phyloP scores from a whole-genome alignment of 495 filamentous ascomycete species.

The Talaromyces liani region DNA sequence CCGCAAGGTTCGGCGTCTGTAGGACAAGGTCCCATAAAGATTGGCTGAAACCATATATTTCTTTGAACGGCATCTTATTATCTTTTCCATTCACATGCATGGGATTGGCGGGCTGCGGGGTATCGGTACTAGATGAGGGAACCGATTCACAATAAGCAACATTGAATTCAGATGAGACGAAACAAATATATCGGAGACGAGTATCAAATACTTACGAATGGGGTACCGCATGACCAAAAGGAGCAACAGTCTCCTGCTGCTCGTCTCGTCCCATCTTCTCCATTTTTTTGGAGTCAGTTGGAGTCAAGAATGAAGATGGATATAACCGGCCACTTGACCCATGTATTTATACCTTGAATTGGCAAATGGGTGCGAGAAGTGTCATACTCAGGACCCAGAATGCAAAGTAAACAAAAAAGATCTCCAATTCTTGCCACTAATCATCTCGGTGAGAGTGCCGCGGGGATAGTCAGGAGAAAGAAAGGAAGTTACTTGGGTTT shows the following conservation, averaged over 20 bases:
- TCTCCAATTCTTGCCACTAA: background rate
- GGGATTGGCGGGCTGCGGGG: background rate
- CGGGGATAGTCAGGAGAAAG: background rate
- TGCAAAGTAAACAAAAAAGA: background rate
- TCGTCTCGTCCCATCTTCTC: background rate
- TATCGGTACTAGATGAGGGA: background rate
- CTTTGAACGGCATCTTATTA: background rate
- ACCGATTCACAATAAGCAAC: background rate
- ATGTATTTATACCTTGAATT: background rate
- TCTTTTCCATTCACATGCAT: background rate
- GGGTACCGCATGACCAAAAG: background rate
- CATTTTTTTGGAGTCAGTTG: background rate
- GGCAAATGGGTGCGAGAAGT: background rate
- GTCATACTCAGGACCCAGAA: background rate
- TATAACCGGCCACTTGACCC: background rate
- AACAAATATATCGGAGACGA: background rate
- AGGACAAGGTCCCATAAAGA: conserved; percentile 28
- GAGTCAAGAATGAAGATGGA: background rate
- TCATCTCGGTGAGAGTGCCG: background rate
- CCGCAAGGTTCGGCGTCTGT: conserved; percentile 20
- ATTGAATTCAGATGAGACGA: background rate
- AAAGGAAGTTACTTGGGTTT: background rate
- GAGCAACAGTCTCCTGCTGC: background rate
- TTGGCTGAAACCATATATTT: background rate
- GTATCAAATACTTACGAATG: background rate